Conservation (phyloP, 179 eudicot species). For the Pouteria campechiana region DNA sequence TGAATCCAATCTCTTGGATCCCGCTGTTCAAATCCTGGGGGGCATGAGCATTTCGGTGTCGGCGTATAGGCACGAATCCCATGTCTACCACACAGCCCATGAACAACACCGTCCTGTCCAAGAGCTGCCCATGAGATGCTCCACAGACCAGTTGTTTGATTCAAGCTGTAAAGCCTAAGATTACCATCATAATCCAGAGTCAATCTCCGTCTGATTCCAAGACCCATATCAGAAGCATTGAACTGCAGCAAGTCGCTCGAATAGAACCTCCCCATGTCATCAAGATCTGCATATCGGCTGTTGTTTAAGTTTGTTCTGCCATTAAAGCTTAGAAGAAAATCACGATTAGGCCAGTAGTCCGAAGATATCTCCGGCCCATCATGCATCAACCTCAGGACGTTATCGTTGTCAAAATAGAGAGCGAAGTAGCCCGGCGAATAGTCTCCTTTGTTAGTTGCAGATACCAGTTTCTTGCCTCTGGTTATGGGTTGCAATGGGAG, state of each 20-base stretch:
- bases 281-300: slow-evolving; percentile 33
- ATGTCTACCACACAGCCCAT: slow-evolving; percentile 47
- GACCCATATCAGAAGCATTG: slow-evolving; percentile 30
- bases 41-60: slow-evolving; percentile 32
- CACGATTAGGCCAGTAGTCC: slow-evolving; percentile 44
- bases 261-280: slow-evolving; percentile 29
- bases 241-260: slow-evolving; percentile 36
- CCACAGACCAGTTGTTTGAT: slow-evolving; percentile 24
- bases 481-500: slow-evolving; percentile 43
- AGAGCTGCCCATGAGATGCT: slow-evolving; percentile 35
- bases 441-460: slow-evolving; percentile 21
- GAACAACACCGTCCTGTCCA: slow-evolving; percentile 21
- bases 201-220: slow-evolving; percentile 27
- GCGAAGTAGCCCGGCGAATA: slow-evolving; percentile 38
- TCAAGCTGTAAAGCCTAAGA: slow-evolving; percentile 44
- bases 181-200: slow-evolving; percentile 56
- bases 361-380: slow-evolving; percentile 49
- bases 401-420: slow-evolving; percentile 38
- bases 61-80: slow-evolving; percentile 38
- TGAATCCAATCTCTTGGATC: slow-evolving; percentile 30
- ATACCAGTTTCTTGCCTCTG: slow-evolving; percentile 25
- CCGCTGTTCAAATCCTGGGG: slow-evolving; percentile 19
- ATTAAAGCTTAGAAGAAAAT: not conserved
- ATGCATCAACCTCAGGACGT: slow-evolving; percentile 36
- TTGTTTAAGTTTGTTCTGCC: slow-evolving; percentile 47